Percentiles rank a stretch among this genome's conserved stretches.
Evolutionary conservation across 371 early-diverging fungal genomes (phyloP).

Genomic region (Rozella allomycis): DNA sequence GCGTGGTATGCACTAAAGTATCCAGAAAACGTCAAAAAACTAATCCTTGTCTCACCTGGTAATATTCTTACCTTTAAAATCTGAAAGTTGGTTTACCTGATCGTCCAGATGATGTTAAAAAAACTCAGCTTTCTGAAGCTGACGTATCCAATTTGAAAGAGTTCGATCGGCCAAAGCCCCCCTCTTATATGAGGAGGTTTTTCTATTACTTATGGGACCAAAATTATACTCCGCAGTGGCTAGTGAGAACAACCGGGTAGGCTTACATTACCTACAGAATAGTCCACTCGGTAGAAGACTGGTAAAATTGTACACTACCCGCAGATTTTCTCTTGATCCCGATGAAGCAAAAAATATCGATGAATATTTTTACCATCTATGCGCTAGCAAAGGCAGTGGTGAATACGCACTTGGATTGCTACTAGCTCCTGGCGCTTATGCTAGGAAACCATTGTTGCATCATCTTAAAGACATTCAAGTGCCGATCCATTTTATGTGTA

Average conservation of each 20-base stretch:
- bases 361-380: constrained; percentile 46
- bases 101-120: constrained; percentile 1
- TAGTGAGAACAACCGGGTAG: constrained; percentile 2
- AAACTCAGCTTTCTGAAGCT: constrained; percentile 62
- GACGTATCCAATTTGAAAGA: constrained; percentile 49
- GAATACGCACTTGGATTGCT: constrained; percentile 51
- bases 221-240: background rate
- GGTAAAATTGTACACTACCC: constrained; percentile 10
- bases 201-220: background rate
- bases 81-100: constrained; percentile 18
- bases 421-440: constrained; percentile 48
- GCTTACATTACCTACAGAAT: constrained; percentile 45
- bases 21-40: constrained; percentile 63
- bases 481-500: constrained; percentile 60
- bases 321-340: background rate
- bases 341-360: constrained; percentile 6
- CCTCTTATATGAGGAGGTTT: constrained; percentile 11
- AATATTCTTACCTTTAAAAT: no score
- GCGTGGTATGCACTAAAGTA: constrained; percentile 64
- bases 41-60: constrained; percentile 74
- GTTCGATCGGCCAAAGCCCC: constrained; percentile 25
- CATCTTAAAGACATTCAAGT: constrained; percentile 38
- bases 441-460: constrained; percentile 47
- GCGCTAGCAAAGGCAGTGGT: constrained; percentile 47
- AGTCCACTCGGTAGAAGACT: constrained; percentile 33